Conservation (phyloP, 495 filamentous ascomycete species). For the Penicillium cosmopolitanum region DNA sequence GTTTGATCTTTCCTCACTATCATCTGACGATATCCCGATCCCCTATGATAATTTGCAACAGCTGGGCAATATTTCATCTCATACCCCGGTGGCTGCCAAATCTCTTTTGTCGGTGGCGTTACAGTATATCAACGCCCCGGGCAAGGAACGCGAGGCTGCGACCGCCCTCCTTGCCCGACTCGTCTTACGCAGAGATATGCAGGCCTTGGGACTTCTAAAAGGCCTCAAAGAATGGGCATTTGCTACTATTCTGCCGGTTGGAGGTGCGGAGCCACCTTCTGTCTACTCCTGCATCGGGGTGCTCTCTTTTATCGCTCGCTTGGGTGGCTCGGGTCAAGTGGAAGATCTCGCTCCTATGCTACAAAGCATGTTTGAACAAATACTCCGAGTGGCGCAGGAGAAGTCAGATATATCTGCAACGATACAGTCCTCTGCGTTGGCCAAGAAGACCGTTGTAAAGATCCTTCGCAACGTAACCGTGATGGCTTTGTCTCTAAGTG, state of each 20-base stretch:
- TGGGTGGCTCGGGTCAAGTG: constrained; percentile 61
- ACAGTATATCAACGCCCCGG: constrained; percentile 69
- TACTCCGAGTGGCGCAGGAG: constrained; percentile 44
- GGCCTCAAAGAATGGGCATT: constrained; percentile 71
- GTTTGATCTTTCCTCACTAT: constrained; percentile 87
- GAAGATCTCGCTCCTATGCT: constrained; percentile 57
- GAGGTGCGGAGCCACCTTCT: constrained; percentile 35
- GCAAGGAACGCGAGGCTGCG: constrained; percentile 88
- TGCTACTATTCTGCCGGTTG: constrained; percentile 47
- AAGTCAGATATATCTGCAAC: constrained; percentile 44
- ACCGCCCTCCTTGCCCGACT: constrained; percentile 79
- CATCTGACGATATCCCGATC: constrained; percentile 55
- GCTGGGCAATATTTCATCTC: constrained; percentile 27
- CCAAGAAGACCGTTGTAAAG: constrained; percentile 81
- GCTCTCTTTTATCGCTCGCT: constrained; percentile 74
- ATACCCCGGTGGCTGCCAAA: constrained; percentile 69
- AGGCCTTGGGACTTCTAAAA: constrained; percentile 68
- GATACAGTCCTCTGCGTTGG: constrained; percentile 70
- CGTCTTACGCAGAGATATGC: constrained; percentile 86
- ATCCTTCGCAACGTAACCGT: constrained; percentile 72
- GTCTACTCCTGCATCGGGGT: constrained; percentile 71
- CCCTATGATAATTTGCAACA: constrained; percentile 31
- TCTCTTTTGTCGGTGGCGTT: constrained; percentile 73
- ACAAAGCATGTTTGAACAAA: constrained; percentile 51
- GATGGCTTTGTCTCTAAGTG: constrained; percentile 56